A percentile compares a stretch with the other conserved stretches of the same genome.
phyloP scores from a whole-genome alignment of 129 eudicot genomes.

The Lactuca sativa region DNA sequence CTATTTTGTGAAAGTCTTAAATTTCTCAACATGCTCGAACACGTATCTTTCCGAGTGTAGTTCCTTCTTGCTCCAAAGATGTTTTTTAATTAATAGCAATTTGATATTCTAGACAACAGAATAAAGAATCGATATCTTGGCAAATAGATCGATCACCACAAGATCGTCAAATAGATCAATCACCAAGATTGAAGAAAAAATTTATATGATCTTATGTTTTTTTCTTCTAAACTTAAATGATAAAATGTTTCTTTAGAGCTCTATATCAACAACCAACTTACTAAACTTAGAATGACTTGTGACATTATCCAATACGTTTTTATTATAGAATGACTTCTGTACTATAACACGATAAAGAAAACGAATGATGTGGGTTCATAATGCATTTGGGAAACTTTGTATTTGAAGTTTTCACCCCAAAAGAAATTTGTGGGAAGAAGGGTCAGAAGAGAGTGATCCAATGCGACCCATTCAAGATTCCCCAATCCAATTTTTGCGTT shows the following conservation, averaged over 20 bases:
- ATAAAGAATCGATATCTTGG: not conserved
- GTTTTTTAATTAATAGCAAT: too few species aligned
- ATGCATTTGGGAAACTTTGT: constrained; percentile 9
- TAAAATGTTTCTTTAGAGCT: too few species aligned
- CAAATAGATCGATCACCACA: not conserved
- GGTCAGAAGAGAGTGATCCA: constrained; percentile 20
- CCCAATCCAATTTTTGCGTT: constrained; percentile 15
- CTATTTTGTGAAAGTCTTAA: too few species aligned
- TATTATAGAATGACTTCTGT: not conserved
- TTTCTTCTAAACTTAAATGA: too few species aligned
- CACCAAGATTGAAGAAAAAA: too few species aligned
- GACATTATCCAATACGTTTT: not conserved
- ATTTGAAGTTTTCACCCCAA: constrained; percentile 3
- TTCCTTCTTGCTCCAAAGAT: too few species aligned
- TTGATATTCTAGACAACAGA: too few species aligned
- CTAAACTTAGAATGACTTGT: not conserved
- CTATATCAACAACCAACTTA: not conserved
- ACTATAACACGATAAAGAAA: not conserved
- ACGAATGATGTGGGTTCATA: constrained; percentile 14
- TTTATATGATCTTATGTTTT: too few species aligned
- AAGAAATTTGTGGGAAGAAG: constrained; percentile 17
- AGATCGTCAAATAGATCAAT: too few species aligned
- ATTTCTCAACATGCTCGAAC: too few species aligned
- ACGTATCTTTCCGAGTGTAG: too few species aligned
- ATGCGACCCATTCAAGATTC: constrained; percentile 34